These are phyloP conservation scores for Pythium brachiatum DNA, from an alignment of 352 stramenopile genomes.

Conservation along the genomic window DNA sequence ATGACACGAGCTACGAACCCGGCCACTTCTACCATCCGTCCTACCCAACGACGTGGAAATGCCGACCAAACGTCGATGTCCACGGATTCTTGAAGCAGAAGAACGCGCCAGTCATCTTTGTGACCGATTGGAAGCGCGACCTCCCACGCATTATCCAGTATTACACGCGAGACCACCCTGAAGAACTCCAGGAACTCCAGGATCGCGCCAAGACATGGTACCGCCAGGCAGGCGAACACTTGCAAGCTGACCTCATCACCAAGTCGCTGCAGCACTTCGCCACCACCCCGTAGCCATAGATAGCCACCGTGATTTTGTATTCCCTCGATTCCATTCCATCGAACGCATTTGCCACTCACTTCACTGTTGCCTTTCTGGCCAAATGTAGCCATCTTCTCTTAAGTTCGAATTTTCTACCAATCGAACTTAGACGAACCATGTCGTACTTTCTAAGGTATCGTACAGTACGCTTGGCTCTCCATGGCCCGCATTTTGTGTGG, in stretches of 20 bases:
- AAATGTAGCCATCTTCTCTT: slow-evolving; percentile 16
- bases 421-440: slow-evolving; percentile 1
- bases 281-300: neutral
- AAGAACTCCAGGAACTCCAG: slow-evolving; percentile 39
- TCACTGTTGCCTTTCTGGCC: neutral
- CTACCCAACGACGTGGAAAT: slow-evolving; percentile 58
- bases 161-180: slow-evolving; percentile 30
- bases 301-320: neutral
- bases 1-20: neutral
- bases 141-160: slow-evolving; percentile 37
- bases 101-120: slow-evolving; percentile 56
- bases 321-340: too few relatives aligned
- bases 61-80: slow-evolving; percentile 42
- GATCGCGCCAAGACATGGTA: slow-evolving; percentile 38
- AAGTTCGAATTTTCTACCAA: neutral
- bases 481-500: slow-evolving; percentile 13
- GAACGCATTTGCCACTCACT: too few relatives aligned
- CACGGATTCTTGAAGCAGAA: slow-evolving; percentile 47
- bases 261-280: slow-evolving; percentile 14
- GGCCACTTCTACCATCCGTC: slow-evolving; percentile 35
- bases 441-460: slow-evolving; percentile 4
- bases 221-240: slow-evolving; percentile 32
- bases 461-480: slow-evolving; percentile 1
- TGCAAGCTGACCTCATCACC: slow-evolving; percentile 32
- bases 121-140: slow-evolving; percentile 55